Evolutionary conservation across 306 rosid species (phyloP), one percentile per base, ranked within the genome.

Genomic region (Castanea sativa): DNA sequence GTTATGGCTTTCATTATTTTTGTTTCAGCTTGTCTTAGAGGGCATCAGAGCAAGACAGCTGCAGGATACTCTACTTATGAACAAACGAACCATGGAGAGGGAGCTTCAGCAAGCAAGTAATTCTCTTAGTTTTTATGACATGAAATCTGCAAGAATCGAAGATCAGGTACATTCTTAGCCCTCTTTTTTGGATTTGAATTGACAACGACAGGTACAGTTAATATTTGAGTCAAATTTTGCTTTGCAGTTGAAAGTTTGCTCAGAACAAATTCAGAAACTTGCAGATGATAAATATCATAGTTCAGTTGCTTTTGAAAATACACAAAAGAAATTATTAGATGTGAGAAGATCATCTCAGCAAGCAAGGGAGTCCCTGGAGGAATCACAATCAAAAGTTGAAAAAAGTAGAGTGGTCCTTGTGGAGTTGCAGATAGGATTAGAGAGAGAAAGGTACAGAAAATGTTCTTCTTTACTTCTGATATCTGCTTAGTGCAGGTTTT

Each of bases 1-100:
- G 32, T 82, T 56, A 30, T 71, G 60, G 21, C 5, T 73, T 70
- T 35, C 16, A 13, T 32, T 68, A 29, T 51, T 56, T 67, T 74
- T 74, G 59, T 73, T 83, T 79, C 89, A 96, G 99, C 98, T 96
- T 87, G 94, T 93, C 78, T 80, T 96, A 83, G 99, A 96, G 89
- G 91, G 98, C 77, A 79, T 89, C 32, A 85, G 87, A 84, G 90
- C 96, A 43, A 89, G 87, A 75, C 98, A 96, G 60, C 81, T 78
- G 80, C 97, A 86, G 55, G 91, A 90, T 80, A 84, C 87, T 70
- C 55, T 90, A 73, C 59, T 88, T 58, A 82, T 88, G 85, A 97
- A 91, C 20, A 93, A 88, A 80, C 73, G 83, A 73, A 76, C 77
- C 41, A 84, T 90, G 81, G 94, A 91, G 69, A 87, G 81, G 75